These are phyloP conservation scores for Anethum foeniculum DNA, from an alignment of 140 eudicot genomes.

Conservation along the genomic window DNA sequence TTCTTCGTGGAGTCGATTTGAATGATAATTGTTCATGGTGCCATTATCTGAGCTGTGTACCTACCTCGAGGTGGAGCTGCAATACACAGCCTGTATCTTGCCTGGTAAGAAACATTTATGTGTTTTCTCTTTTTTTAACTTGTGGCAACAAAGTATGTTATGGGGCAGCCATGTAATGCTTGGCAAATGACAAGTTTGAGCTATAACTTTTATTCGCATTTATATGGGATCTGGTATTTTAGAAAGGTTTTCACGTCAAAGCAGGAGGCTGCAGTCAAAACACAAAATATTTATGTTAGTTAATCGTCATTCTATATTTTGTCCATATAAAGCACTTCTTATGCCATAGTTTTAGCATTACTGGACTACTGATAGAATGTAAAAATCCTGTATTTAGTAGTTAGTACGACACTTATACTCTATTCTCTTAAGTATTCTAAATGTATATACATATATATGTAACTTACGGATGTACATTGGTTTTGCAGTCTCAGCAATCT, in stretches of 20 bases:
- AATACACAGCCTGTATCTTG: slow-evolving; percentile 52
- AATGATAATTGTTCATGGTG: slow-evolving; percentile 91
- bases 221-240: neutral
- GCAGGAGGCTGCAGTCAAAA: neutral
- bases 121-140: neutral
- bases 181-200: neutral
- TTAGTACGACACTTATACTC: neutral
- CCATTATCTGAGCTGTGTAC: slow-evolving; percentile 88
- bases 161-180: neutral
- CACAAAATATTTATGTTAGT: neutral
- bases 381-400: neutral
- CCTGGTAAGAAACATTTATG: slow-evolving; percentile 32
- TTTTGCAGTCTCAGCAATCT: slow-evolving; percentile 59
- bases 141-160: neutral
- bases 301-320: neutral
- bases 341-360: neutral
- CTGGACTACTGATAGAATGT: neutral
- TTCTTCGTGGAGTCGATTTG: slow-evolving; percentile 62
- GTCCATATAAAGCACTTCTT: neutral
- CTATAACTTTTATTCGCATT: neutral
- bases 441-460: neutral
- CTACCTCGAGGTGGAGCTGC: slow-evolving; percentile 92
- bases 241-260: neutral
- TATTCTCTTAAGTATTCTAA: neutral
- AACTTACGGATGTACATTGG: neutral